These are phyloP conservation scores for Thamnidium elegans DNA, from an alignment of 192 early-diverging fungal genomes.

Conservation along the genomic window DNA sequence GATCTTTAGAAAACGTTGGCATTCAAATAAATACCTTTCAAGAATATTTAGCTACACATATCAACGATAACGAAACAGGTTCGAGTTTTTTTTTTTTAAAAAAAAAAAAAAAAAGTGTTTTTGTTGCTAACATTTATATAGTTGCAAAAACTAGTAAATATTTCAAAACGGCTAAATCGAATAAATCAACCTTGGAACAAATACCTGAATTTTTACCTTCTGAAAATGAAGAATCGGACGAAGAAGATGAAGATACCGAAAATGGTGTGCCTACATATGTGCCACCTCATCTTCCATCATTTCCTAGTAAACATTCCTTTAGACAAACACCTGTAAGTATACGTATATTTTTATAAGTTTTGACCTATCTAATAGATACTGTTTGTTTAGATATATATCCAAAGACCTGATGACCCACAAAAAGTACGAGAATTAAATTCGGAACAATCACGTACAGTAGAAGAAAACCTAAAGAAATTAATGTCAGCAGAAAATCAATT, in stretches of 20 bases:
- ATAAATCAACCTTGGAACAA: constrained; percentile 28
- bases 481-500: constrained; percentile 28
- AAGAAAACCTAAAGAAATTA: constrained; percentile 50
- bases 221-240: constrained; percentile 34
- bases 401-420: constrained; percentile 50
- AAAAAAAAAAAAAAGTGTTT: not conserved
- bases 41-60: constrained; percentile 24
- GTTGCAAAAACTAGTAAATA: constrained; percentile 8
- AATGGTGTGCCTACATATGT: constrained; percentile 41
- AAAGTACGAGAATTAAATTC: constrained; percentile 49
- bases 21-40: constrained; percentile 37
- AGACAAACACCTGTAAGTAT: constrained; percentile 52
- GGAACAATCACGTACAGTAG: constrained; percentile 52
- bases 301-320: constrained; percentile 57
- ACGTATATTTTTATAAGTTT: not conserved
- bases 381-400: constrained; percentile 46
- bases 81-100: not conserved
- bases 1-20: constrained; percentile 42
- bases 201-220: constrained; percentile 39
- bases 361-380: not conserved
- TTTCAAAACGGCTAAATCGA: constrained; percentile 5
- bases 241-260: constrained; percentile 20
- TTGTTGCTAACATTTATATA: not conserved
- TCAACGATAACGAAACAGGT: constrained; percentile 7
- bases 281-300: constrained; percentile 47